Evolutionary conservation across 805 yeast genomes (phyloP).

Genomic region (Cyberlindnera galapagoensis): DNA sequence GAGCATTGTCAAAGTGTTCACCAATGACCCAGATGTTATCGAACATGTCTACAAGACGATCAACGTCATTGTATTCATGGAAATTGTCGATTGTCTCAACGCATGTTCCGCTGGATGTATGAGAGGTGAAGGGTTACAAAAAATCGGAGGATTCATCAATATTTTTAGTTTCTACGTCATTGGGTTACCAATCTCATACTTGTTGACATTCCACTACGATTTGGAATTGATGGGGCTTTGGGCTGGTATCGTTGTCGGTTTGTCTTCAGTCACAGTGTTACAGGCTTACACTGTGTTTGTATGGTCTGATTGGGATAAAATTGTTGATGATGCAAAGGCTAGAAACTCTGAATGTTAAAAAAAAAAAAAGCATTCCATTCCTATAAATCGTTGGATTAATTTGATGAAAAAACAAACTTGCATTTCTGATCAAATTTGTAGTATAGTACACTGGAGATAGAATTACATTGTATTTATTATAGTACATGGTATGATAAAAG

Average conservation of each 20-base stretch:
- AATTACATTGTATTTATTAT: too few species aligned
- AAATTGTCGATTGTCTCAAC: slow-evolving; percentile 63
- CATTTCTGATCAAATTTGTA: too few species aligned
- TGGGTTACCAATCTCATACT: slow-evolving; percentile 62
- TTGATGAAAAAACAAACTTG: too few species aligned
- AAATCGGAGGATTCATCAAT: slow-evolving; percentile 67
- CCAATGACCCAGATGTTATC: slow-evolving; percentile 54
- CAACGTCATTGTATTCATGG: slow-evolving; percentile 60
- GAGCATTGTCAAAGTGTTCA: slow-evolving; percentile 51
- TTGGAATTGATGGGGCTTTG: slow-evolving; percentile 62
- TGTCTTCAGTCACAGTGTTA: slow-evolving; percentile 41
- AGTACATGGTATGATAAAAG: too few species aligned
- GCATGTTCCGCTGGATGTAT: slow-evolving; percentile 75
- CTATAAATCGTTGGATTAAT: too few species aligned
- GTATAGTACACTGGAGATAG: too few species aligned
- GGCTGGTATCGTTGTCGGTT: slow-evolving; percentile 65
- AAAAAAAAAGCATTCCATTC: too few species aligned
- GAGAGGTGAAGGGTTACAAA: slow-evolving; percentile 82
- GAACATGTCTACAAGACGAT: slow-evolving; percentile 44
- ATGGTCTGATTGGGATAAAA: slow-evolving; percentile 46
- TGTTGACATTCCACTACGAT: slow-evolving; percentile 46
- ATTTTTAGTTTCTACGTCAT: slow-evolving; percentile 61
- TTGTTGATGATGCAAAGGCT: slow-evolving; percentile 38
- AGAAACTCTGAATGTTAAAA: slow-evolving; percentile 21
- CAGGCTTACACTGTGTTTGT: slow-evolving; percentile 40